Conservation (phyloP, 2,329 filamentous ascomycete genomes). For the Mycosphaerelloides madeirae region DNA sequence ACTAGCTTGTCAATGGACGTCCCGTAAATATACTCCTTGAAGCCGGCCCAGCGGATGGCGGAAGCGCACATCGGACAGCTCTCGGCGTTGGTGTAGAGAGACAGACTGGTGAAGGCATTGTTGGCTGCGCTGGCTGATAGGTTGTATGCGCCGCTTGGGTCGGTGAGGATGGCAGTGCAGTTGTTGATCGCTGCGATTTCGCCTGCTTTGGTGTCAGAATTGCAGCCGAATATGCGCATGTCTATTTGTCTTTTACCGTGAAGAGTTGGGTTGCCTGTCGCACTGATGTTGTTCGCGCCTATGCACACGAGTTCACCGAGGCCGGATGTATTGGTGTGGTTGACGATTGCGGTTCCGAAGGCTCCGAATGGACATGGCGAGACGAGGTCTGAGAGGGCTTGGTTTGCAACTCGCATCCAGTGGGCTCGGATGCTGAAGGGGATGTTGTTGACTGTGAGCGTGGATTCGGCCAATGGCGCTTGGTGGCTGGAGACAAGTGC, state of each 20-base stretch:
- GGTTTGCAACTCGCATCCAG: conserved; percentile 52
- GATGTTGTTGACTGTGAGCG: conserved; percentile 12
- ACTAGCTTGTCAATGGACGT: conserved; percentile 47
- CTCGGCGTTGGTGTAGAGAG: conserved; percentile 55
- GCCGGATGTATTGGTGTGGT: conserved; percentile 44
- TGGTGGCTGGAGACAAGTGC: neutral
- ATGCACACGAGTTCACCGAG: conserved; percentile 48
- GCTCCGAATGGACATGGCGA: conserved; percentile 51
- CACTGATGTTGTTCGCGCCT: conserved; percentile 44
- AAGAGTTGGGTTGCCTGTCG: conserved; percentile 49
- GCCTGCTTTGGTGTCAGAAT: conserved; percentile 29
- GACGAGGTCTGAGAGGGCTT: conserved; percentile 39
- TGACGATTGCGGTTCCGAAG: conserved; percentile 53
- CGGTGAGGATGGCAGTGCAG: conserved; percentile 48
- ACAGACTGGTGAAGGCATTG: conserved; percentile 45
- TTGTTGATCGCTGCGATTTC: conserved; percentile 54
- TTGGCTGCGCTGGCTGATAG: conserved; percentile 40
- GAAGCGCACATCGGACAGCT: conserved; percentile 56
- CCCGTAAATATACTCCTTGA: conserved; percentile 53
- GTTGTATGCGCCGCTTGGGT: conserved; percentile 43
- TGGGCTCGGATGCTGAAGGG: conserved; percentile 27
- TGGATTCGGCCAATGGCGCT: conserved; percentile 6
- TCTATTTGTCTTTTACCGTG: conserved; percentile 39
- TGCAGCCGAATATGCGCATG: neutral
- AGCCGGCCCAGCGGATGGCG: conserved; percentile 53